Percentiles rank a stretch among this genome's conserved stretches.
These are phyloP conservation scores for Hyphodiscus sp. DNA, from an alignment of 2,329 filamentous ascomycete species.

Conservation along the genomic window DNA sequence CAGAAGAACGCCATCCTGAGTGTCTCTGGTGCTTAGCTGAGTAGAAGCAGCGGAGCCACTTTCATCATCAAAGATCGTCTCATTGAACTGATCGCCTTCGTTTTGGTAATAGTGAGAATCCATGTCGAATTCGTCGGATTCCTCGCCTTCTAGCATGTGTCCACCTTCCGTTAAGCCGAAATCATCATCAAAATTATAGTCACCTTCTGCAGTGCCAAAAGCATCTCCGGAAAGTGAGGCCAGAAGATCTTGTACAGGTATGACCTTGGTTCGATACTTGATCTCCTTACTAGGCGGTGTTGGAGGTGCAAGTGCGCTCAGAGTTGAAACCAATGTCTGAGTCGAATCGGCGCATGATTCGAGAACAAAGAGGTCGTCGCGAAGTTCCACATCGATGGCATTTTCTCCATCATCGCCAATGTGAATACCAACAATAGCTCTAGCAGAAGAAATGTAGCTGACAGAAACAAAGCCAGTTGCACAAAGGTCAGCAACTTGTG, in stretches of 20 bases:
- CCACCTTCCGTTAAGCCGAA: conserved; percentile 47
- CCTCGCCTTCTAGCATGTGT: conserved; percentile 34
- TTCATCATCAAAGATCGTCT: conserved; percentile 32
- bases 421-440: conserved; percentile 53
- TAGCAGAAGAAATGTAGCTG: conserved; percentile 79
- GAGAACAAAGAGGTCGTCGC: conserved; percentile 79
- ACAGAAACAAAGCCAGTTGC: conserved; percentile 76
- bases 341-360: conserved; percentile 97
- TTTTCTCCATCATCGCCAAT: conserved; percentile 53
- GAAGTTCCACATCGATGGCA: conserved; percentile 71
- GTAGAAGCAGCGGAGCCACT: conserved; percentile 20
- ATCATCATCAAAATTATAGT: conserved; percentile 57
- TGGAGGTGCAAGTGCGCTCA: conserved; percentile 77
- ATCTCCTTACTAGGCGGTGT: conserved; percentile 73
- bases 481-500: conserved; percentile 50
- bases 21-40: conserved; percentile 32
- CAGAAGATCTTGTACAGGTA: conserved; percentile 82
- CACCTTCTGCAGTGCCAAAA: conserved; percentile 57
- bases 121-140: conserved; percentile 34
- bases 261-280: conserved; percentile 81
- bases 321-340: conserved; percentile 75
- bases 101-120: conserved; percentile 44
- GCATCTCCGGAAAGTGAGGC: conserved; percentile 86
- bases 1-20: conserved; percentile 40
- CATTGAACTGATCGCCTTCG: conserved; percentile 22